These are phyloP conservation scores for Myxozyma kluyveri DNA, from an alignment of 805 yeast species.

Conservation along the genomic window DNA sequence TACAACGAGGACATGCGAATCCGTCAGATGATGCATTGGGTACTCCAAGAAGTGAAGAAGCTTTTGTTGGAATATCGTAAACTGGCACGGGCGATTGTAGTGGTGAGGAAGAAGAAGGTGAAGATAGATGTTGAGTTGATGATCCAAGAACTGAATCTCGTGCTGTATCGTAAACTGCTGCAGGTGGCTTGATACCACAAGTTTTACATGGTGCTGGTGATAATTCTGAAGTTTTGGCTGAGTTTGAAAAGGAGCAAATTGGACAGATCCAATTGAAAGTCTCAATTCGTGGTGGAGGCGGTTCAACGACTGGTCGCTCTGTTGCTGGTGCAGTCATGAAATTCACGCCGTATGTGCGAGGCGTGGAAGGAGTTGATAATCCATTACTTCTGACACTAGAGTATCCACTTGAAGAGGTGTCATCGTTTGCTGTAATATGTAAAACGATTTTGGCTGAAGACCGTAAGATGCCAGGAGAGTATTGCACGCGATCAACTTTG, in stretches of 20 bases:
- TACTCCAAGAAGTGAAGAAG: not conserved
- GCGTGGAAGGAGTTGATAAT: not conserved
- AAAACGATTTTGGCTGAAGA: constrained; percentile 75
- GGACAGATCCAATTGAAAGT: constrained; percentile 71
- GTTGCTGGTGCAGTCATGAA: not conserved
- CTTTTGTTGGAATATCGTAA: not conserved
- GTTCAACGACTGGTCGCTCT: not conserved
- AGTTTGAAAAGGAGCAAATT: constrained; percentile 77
- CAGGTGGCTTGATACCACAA: constrained; percentile 58
- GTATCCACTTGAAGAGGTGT: not conserved
- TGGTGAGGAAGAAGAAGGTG: too few species aligned
- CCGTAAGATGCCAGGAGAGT: constrained; percentile 55
- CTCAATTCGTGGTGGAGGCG: constrained; percentile 1
- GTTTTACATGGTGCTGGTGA: constrained; percentile 51
- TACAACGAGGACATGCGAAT: constrained; percentile 56
- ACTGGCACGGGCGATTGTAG: not conserved
- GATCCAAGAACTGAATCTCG: not conserved
- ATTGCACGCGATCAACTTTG: constrained; percentile 39
- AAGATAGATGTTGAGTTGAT: too few species aligned
- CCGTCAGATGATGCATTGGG: constrained; percentile 9
- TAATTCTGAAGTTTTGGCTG: constrained; percentile 38
- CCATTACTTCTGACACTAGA: not conserved
- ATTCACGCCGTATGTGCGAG: not conserved
- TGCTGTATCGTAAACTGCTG: constrained; percentile 11
- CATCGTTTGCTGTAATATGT: not conserved